Evolutionary conservation across 1,284 basidiomycete genomes (phyloP).

Genomic region (Apiotrichum laibachii): DNA sequence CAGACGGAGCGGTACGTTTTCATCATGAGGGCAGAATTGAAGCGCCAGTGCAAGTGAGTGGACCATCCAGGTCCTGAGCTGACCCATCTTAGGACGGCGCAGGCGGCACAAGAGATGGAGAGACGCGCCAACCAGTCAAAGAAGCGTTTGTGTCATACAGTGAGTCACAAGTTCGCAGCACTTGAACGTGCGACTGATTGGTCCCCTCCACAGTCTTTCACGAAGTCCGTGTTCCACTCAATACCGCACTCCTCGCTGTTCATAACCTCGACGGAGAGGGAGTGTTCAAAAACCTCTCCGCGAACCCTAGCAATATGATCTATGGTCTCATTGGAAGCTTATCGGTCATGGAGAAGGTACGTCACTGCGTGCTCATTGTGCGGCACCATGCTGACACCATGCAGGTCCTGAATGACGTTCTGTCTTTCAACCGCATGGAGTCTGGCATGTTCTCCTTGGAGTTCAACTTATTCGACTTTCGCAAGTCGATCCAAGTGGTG

Average conservation of each 20-base stretch:
- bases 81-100: slow-evolving; percentile 56
- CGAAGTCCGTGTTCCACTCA: slow-evolving; percentile 85
- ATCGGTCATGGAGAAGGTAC: slow-evolving; percentile 63
- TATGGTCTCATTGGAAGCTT: slow-evolving; percentile 68
- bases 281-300: slow-evolving; percentile 38
- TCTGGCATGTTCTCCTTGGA: slow-evolving; percentile 45
- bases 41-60: slow-evolving; percentile 57
- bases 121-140: slow-evolving; percentile 63
- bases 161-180: slow-evolving; percentile 64
- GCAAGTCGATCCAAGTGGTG: slow-evolving; percentile 77
- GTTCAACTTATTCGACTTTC: slow-evolving; percentile 72
- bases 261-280: slow-evolving; percentile 78
- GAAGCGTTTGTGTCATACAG: not conserved
- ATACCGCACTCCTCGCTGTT: slow-evolving; percentile 81
- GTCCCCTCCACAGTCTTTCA: slow-evolving; percentile 32
- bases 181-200: slow-evolving; percentile 47
- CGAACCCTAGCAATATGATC: slow-evolving; percentile 47
- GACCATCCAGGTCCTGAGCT: too few species aligned
- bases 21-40: slow-evolving; percentile 66
- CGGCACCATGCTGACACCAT: too few species aligned
- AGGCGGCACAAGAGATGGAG: slow-evolving; percentile 81
- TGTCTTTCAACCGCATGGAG: slow-evolving; percentile 56
- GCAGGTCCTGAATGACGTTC: slow-evolving; percentile 68
- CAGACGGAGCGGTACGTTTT: slow-evolving; percentile 54
- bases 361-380: too few species aligned